These are phyloP conservation scores for Pneumocystis murina DNA, from an alignment of 1,139 yeast genomes.

Conservation along the genomic window DNA sequence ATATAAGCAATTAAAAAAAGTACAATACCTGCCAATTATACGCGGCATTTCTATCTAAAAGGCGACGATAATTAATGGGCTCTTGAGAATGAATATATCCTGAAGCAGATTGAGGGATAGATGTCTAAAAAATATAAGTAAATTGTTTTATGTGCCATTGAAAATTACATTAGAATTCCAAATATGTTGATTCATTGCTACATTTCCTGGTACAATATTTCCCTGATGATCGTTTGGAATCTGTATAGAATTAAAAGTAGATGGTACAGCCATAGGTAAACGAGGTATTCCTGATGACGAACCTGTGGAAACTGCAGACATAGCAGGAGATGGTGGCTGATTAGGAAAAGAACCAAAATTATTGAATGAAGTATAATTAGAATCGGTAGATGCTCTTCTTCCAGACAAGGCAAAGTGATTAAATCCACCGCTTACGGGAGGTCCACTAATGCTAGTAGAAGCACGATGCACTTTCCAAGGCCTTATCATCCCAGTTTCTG, in stretches of 20 bases:
- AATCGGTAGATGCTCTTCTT: neutral
- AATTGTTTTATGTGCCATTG: neutral
- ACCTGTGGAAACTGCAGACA: neutral
- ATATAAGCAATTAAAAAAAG: neutral
- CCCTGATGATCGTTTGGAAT: neutral
- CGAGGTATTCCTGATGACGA: neutral
- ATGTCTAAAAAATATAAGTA: neutral
- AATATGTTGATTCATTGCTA: neutral
- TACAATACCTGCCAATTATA: constrained; percentile 4
- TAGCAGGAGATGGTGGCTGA: neutral
- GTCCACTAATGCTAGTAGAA: neutral
- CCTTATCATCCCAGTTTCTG: neutral
- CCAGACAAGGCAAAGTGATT: neutral
- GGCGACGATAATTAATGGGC: neutral
- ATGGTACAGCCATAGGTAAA: neutral
- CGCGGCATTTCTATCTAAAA: constrained; percentile 5
- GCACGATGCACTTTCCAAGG: neutral
- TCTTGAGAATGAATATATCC: neutral
- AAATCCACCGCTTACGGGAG: neutral
- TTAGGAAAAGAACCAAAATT: neutral
- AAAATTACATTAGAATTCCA: neutral
- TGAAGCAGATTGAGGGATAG: neutral
- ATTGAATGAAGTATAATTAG: neutral
- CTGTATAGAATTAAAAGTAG: neutral
- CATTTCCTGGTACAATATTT: neutral